phyloP scores from a whole-genome alignment of 768 basidiomycete genomes.

The Tylopilus vinaceipallidus region DNA sequence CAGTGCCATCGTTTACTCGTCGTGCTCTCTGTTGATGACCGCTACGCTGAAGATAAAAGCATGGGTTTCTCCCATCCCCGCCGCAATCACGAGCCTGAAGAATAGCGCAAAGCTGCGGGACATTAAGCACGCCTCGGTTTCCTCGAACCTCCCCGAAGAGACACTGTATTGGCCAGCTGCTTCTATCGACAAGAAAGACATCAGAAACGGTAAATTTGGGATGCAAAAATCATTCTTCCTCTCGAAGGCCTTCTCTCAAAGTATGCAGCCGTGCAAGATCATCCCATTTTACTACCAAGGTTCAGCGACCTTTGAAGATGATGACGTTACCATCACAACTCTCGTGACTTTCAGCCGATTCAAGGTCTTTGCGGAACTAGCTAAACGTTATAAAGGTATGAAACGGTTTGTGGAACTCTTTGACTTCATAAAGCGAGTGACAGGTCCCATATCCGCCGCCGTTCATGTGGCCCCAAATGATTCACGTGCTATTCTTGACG shows the following conservation, averaged over 20 bases:
- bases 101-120: neutral
- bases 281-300: slow-evolving; percentile 83
- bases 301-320: slow-evolving; percentile 46
- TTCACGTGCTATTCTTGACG: slow-evolving; percentile 51
- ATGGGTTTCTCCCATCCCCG: slow-evolving; percentile 3
- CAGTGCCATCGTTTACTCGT: slow-evolving; percentile 32
- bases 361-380: slow-evolving; percentile 67
- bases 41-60: slow-evolving; percentile 7
- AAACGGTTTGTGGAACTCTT: neutral
- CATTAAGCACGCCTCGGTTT: neutral
- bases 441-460: slow-evolving; percentile 84
- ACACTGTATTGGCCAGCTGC: slow-evolving; percentile 21
- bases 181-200: neutral
- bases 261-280: slow-evolving; percentile 71
- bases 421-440: neutral
- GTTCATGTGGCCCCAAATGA: slow-evolving; percentile 57
- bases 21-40: slow-evolving; percentile 22
- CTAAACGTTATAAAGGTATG: slow-evolving; percentile 73
- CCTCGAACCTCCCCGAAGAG: slow-evolving; percentile 13
- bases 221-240: slow-evolving; percentile 54
- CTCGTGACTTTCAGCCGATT: slow-evolving; percentile 80
- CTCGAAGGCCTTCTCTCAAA: slow-evolving; percentile 66
- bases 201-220: slow-evolving; percentile 13
- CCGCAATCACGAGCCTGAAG: neutral
- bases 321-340: slow-evolving; percentile 84